A percentile compares a stretch with the other conserved stretches of the same genome.
phyloP scores from a whole-genome alignment of 2,329 filamentous ascomycete genomes.

The Amauroascus verrucosus region DNA sequence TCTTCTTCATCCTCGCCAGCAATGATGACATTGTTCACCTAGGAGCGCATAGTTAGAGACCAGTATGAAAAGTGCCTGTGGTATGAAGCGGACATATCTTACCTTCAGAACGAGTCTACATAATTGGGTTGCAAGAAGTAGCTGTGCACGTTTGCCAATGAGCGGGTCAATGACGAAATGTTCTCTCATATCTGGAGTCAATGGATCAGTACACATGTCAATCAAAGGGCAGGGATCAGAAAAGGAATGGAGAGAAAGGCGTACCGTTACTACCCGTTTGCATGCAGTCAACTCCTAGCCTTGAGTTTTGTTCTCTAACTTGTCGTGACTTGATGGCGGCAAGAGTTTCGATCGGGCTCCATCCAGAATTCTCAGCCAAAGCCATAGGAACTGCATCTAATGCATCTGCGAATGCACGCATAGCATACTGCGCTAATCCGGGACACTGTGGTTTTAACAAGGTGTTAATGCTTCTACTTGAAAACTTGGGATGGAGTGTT shows the following conservation, averaged over 20 bases:
- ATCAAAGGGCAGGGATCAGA: neutral
- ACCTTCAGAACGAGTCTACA: conserved; percentile 97
- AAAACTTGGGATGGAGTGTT: neutral
- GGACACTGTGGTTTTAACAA: conserved; percentile 51
- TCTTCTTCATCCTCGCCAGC: conserved; percentile 78
- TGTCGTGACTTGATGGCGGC: conserved; percentile 94
- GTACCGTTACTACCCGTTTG: conserved; percentile 74
- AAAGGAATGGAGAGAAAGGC: conserved; percentile 19
- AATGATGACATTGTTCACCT: conserved; percentile 88
- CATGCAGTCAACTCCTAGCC: conserved; percentile 96
- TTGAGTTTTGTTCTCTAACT: conserved; percentile 70
- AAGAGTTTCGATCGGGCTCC: conserved; percentile 91
- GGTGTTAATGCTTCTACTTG: neutral
- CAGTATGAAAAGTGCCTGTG: neutral
- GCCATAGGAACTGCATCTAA: conserved; percentile 91
- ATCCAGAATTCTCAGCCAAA: conserved; percentile 89
- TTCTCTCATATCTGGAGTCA: conserved; percentile 70
- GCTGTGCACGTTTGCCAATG: conserved; percentile 95
- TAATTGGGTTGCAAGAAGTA: conserved; percentile 90
- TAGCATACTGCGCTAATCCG: conserved; percentile 96
- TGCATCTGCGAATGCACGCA: conserved; percentile 94
- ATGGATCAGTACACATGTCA: conserved; percentile 10
- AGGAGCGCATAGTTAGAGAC: conserved; percentile 1
- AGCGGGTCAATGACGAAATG: conserved; percentile 97
- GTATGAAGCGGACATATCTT: conserved; percentile 15